Percentiles rank a stretch among this genome's conserved stretches.
These are phyloP conservation scores for Boletus pseudopeckii DNA, from an alignment of 768 basidiomycete species.

Conservation along the genomic window DNA sequence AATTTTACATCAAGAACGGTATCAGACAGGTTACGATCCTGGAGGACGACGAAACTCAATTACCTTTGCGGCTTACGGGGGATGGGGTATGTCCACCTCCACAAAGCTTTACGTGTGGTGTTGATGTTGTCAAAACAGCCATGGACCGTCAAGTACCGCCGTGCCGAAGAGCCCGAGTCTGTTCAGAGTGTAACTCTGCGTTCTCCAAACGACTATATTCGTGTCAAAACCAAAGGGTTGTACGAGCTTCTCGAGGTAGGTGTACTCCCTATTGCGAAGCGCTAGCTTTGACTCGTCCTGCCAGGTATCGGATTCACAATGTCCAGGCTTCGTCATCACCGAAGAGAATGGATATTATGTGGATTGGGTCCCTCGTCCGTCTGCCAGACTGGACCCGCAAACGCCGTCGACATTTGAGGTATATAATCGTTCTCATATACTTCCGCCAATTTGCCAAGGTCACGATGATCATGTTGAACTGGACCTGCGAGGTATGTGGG, in stretches of 20 bases:
- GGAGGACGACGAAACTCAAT: conserved; percentile 64
- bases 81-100: conserved; percentile 63
- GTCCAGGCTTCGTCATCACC: conserved; percentile 65
- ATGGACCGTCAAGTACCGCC: conserved; percentile 80
- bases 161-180: conserved; percentile 40
- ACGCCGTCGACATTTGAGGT: conserved; percentile 55
- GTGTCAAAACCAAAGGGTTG: conserved; percentile 67
- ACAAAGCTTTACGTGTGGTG: neutral
- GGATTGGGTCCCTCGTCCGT: conserved; percentile 77
- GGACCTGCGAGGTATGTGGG: conserved; percentile 62
- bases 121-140: conserved; percentile 50
- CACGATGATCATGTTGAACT: conserved; percentile 77
- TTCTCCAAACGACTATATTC: conserved; percentile 69
- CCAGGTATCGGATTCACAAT: conserved; percentile 81
- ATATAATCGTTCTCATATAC: conserved; percentile 70
- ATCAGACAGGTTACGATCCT: conserved; percentile 61
- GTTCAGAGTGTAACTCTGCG: conserved; percentile 41
- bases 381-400: conserved; percentile 60
- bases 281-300: neutral
- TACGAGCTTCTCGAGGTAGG: conserved; percentile 73
- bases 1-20: conserved; percentile 71
- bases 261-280: conserved; percentile 2
- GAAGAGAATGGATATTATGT: conserved; percentile 67
- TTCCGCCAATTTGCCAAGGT: conserved; percentile 82
- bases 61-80: conserved; percentile 87